Evolutionary conservation across 352 stramenopile genomes (phyloP), one percentile per base, ranked within the genome.

Genomic region (Phytophthora boehmeriae): DNA sequence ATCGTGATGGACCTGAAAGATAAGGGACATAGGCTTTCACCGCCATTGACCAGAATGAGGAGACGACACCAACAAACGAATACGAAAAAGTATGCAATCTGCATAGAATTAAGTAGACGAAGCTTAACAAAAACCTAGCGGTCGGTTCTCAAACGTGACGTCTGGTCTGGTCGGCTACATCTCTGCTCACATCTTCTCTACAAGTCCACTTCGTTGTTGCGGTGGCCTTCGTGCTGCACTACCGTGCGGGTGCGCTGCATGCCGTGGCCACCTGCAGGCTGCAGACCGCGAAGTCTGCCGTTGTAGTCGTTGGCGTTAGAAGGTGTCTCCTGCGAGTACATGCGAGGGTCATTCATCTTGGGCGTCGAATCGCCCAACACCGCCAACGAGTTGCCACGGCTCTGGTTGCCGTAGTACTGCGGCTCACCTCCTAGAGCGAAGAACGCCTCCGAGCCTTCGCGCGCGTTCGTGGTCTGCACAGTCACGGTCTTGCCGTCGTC

Each of bases 401-500:
- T 51, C 30, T 74, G 52, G 30, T 66, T 48, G 19, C 54, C 46
- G 50, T 74, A 68, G 23, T 75, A 69, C 53, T 75, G 68, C 28
- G 71, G 67, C 59, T 75, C 72, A 10, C 65, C 60, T 20, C 63
- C 75, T 11, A 86, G 60, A 20, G 76, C 73, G 41, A 86, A 86
- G 49, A 86, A 84, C 17, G 72, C 51, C 14, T 84, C 76, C 5
- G 62, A 69, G n/a, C 66, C 76, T 23, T 80, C 76, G 9, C 76
- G 74, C 17, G 76, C 76, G 63, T 78, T 86, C 9, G 72, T 72
- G 2, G 72, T 86, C 41, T 72, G 65, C n/a, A 86, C 60, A 1
- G 59, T 68, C 13, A 62, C 69, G 5, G 68, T 66, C 52, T 98
- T 79, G 82, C 95, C 59, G 32, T 97, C 39, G 4, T 71, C 55